Evolutionary conservation across 2,329 filamentous ascomycete genomes (phyloP).

Genomic region (Seiridium unicorne): DNA sequence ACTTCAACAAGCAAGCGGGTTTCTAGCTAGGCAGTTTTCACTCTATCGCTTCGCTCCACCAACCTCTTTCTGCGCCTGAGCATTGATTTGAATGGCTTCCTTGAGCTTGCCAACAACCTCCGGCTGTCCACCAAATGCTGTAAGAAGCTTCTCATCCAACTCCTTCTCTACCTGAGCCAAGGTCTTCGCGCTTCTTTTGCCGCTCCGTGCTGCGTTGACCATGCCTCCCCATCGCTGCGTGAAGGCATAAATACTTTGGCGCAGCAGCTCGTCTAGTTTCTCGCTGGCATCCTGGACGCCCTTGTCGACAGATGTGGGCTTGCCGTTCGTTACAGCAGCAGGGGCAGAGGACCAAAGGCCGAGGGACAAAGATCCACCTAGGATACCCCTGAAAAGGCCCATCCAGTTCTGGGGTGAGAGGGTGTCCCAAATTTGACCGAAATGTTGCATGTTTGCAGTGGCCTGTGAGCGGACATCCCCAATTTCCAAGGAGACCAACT

Average conservation of each 20-base stretch:
- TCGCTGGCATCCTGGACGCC: constrained; percentile 57
- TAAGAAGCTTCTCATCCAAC: constrained; percentile 54
- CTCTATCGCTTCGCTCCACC: constrained; percentile 10
- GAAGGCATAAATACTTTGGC: constrained; percentile 62
- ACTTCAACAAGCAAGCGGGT: too few species aligned
- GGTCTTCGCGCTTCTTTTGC: constrained; percentile 47
- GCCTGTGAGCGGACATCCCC: constrained; percentile 60
- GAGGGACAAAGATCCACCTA: constrained; percentile 49
- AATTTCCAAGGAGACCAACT: constrained; percentile 94
- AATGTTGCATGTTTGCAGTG: constrained; percentile 54
- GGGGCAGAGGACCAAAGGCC: constrained; percentile 25
- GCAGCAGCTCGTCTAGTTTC: constrained; percentile 61
- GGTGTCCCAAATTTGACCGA: constrained; percentile 64
- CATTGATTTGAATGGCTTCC: constrained; percentile 59
- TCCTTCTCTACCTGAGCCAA: constrained; percentile 54
- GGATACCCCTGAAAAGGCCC: constrained; percentile 57
- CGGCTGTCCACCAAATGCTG: constrained; percentile 57
- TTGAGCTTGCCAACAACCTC: constrained; percentile 60
- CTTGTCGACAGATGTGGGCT: constrained; percentile 12
- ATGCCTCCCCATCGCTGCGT: constrained; percentile 58
- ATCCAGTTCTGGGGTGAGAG: constrained; percentile 57
- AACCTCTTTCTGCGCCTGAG: constrained; percentile 48
- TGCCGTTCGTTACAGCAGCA: constrained; percentile 14
- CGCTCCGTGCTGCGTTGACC: constrained; percentile 46
- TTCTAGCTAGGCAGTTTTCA: background rate